Evolutionary conservation across 202 grass and related monocot species (phyloP), one percentile per base, ranked within the genome.

Genomic region (Carex arenaria): DNA sequence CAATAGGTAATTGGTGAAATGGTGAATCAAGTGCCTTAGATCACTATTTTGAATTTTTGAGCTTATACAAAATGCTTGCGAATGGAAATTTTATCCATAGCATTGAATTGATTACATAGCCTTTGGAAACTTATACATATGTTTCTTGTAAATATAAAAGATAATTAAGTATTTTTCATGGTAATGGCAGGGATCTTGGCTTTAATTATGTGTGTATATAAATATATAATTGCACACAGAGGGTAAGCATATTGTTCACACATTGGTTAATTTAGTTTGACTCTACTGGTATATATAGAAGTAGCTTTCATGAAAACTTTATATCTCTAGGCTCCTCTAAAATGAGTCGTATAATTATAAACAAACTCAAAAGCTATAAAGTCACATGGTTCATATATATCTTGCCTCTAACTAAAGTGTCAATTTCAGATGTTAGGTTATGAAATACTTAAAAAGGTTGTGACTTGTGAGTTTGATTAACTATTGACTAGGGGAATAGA

Each of bases 331-430:
- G 43, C 19, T 42, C 62, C 18, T 66, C 28, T 17, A 66, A 65
- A 32, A 81, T 81, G 79, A 28, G 79, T 45, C 22, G 61, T 81
- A 81, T 12, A 49, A 80, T 51, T 81, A 81, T 12, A 49, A 80
- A 51, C n/a, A 81, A 81, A 65, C 57, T 17, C 13, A 47, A 81
- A 81, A 49, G 42, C 5, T 7, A 65, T 45, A 64, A 64, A 64
- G n/a, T 64, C 60, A 65, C 60, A 65, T 52, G 78, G 7, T 80
- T 64, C 15, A 65, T 49, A 51, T 64, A 65, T 49, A 51, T 64
- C 19, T 65, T 80, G 19, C 20, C 60, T 26, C 78, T 66, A 81
- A 64, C 38, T 8, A 65, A 65, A 13, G 64, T 30, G 62, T 66
- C 79, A 78, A 66, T 66, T 62, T 23, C 7, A 22, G 45, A 66